These are phyloP conservation scores for Trametes polyzona DNA, from an alignment of 1,284 basidiomycete species.

Conservation along the genomic window DNA sequence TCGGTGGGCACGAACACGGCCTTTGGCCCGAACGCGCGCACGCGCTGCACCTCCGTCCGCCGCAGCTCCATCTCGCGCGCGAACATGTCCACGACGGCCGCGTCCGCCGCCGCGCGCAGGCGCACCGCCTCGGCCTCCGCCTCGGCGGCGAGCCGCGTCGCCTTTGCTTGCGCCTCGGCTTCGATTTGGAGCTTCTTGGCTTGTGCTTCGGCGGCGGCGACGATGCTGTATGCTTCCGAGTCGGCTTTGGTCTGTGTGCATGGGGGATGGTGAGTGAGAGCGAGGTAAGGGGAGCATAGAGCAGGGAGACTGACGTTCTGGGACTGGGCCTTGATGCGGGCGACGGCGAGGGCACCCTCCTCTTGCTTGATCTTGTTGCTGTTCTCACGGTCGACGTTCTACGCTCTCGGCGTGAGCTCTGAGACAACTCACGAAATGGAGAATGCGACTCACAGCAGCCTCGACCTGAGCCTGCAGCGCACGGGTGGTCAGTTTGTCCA, in stretches of 20 bases:
- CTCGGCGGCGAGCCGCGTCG: conserved; percentile 69
- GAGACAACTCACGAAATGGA: not conserved
- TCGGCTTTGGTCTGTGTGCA: conserved; percentile 65
- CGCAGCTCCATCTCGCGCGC: conserved; percentile 76
- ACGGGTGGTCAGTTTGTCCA: conserved; percentile 82
- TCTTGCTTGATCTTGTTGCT: conserved; percentile 85
- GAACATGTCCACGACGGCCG: conserved; percentile 62
- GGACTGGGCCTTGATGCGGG: conserved; percentile 72
- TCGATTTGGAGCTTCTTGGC: conserved; percentile 72
- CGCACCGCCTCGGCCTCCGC: conserved; percentile 74
- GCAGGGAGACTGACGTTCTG: conserved; percentile 52
- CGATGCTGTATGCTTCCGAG: conserved; percentile 70
- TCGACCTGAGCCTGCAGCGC: conserved; percentile 83
- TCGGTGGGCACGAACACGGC: conserved; percentile 75
- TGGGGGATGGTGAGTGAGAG: not conserved
- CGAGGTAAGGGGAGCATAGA: not conserved
- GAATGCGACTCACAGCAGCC: conserved; percentile 61
- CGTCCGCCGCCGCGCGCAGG: conserved; percentile 66
- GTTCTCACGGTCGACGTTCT: conserved; percentile 84
- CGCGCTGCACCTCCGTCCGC: conserved; percentile 64
- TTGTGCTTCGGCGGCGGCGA: conserved; percentile 75
- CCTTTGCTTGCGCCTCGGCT: conserved; percentile 73
- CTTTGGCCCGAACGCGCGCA: conserved; percentile 68
- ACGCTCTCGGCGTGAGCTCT: not conserved
- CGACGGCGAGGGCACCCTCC: conserved; percentile 74